Percentiles rank a stretch among this genome's conserved stretches.
Evolutionary conservation across 805 yeast species (phyloP).

Genomic region (Priceomyces carsonii): DNA sequence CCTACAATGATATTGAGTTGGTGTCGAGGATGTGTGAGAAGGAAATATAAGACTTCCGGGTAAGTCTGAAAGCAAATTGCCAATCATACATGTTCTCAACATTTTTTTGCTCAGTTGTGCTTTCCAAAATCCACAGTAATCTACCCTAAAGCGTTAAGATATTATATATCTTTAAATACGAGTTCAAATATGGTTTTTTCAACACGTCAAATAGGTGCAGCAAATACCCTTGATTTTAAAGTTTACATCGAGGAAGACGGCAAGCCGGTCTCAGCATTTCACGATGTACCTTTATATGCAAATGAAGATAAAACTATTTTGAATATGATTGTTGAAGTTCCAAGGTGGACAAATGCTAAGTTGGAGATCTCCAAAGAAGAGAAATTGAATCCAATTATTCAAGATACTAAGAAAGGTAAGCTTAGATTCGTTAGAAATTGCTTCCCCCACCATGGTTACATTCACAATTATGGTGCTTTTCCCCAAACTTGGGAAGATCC

Average conservation of each 20-base stretch:
- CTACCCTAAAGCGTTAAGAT: too few species aligned
- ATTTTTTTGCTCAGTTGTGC: too few species aligned
- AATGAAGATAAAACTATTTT: slow-evolving; percentile 84
- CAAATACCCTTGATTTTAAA: slow-evolving; percentile 91
- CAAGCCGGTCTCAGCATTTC: slow-evolving; percentile 93
- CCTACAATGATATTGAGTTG: too few species aligned
- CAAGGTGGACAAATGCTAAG: slow-evolving; percentile 98
- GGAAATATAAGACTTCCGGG: too few species aligned
- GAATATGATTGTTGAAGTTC: slow-evolving; percentile 90
- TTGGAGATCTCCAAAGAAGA: slow-evolving; percentile 88
- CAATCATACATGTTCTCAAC: too few species aligned
- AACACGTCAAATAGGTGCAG: slow-evolving; percentile 92
- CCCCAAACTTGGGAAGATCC: slow-evolving; percentile 91
- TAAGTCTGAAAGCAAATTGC: too few species aligned
- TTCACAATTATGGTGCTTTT: slow-evolving; percentile 97
- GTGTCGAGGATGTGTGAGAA: too few species aligned
- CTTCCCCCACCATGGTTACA: slow-evolving; percentile 98
- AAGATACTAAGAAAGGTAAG: slow-evolving; percentile 97
- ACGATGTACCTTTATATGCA: slow-evolving; percentile 74
- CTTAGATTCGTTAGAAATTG: slow-evolving; percentile 94
- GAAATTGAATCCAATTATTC: slow-evolving; percentile 88
- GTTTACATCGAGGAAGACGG: slow-evolving; percentile 92
- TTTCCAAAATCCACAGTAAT: too few species aligned
- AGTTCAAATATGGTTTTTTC: slow-evolving; percentile 87
- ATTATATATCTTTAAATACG: too few species aligned